phyloP scores from a whole-genome alignment of 352 stramenopile species.

The Pythium scleroteichum region DNA sequence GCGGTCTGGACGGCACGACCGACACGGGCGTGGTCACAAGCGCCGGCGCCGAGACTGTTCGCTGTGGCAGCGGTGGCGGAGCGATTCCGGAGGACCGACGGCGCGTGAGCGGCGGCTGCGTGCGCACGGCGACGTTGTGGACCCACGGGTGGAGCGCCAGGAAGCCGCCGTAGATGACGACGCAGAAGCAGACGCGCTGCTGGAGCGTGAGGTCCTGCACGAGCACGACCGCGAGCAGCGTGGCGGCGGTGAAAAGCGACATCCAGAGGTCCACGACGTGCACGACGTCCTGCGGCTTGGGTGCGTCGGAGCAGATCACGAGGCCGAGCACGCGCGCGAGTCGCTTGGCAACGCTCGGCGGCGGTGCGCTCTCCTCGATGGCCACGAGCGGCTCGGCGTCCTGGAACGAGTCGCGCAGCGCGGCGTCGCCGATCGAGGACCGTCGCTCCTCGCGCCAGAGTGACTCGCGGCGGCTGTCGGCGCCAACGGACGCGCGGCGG shows the following conservation, averaged over 20 bases:
- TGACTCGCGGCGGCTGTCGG: slow-evolving; percentile 5
- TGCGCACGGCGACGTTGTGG: slow-evolving; percentile 24
- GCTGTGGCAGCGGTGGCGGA: no score
- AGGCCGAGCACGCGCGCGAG: slow-evolving; percentile 16
- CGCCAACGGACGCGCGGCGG: slow-evolving; percentile 8
- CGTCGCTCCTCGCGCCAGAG: slow-evolving; percentile 12
- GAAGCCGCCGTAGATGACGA: slow-evolving; percentile 53
- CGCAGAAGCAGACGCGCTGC: slow-evolving; percentile 44
- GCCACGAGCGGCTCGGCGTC: slow-evolving; percentile 22
- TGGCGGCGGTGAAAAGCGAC: slow-evolving; percentile 50
- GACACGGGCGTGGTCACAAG: not conserved
- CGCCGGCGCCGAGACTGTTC: not conserved
- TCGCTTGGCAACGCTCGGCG: slow-evolving; percentile 6
- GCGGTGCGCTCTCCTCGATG: slow-evolving; percentile 1
- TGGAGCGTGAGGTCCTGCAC: slow-evolving; percentile 45
- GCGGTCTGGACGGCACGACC: slow-evolving; percentile 2
- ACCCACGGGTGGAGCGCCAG: slow-evolving; percentile 58
- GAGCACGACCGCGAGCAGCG: slow-evolving; percentile 48
- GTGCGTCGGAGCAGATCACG: slow-evolving; percentile 10
- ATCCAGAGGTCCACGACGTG: slow-evolving; percentile 56
- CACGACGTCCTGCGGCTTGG: slow-evolving; percentile 22
- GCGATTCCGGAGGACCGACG: not conserved
- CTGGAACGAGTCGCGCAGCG: slow-evolving; percentile 30
- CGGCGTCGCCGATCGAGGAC: slow-evolving; percentile 18
- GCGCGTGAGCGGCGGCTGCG: slow-evolving; percentile 5